Percentiles rank a stretch among this genome's conserved stretches.
Evolutionary conservation across 345 rosid species (phyloP).

Genomic region (Excoecaria agallocha): DNA sequence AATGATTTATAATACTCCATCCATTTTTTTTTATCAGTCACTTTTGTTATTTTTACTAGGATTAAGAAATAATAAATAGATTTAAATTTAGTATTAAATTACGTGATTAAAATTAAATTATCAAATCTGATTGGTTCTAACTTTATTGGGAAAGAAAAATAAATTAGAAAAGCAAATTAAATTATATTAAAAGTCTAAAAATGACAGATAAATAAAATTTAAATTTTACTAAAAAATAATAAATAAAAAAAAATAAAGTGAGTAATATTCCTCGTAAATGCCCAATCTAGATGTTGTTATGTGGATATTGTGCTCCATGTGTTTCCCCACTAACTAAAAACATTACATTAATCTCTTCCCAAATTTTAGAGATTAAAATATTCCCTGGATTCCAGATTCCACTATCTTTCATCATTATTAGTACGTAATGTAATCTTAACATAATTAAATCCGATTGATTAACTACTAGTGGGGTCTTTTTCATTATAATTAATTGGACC

Average conservation of each 20-base stretch:
- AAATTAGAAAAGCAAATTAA: too few relatives aligned
- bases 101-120: too few relatives aligned
- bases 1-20: background rate
- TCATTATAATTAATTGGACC: background rate
- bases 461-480: background rate
- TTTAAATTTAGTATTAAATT: too few relatives aligned
- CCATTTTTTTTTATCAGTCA: too few relatives aligned
- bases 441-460: constrained; percentile 1
- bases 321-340: constrained; percentile 25
- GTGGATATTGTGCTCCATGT: constrained; percentile 17
- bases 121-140: too few relatives aligned
- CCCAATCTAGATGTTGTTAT: background rate
- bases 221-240: too few relatives aligned
- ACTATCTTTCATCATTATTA: constrained; percentile 26
- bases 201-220: too few relatives aligned
- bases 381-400: constrained; percentile 26
- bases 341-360: background rate
- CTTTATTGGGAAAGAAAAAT: too few relatives aligned
- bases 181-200: too few relatives aligned
- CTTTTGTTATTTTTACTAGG: too few relatives aligned
- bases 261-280: background rate
- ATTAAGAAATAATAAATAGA: too few relatives aligned
- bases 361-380: background rate
- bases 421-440: constrained; percentile 1
- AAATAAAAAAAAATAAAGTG: too few relatives aligned